Evolutionary conservation across 148 eudicot species (phyloP), one percentile per base, ranked within the genome.

Genomic region (Heliamphora exappendiculata): DNA sequence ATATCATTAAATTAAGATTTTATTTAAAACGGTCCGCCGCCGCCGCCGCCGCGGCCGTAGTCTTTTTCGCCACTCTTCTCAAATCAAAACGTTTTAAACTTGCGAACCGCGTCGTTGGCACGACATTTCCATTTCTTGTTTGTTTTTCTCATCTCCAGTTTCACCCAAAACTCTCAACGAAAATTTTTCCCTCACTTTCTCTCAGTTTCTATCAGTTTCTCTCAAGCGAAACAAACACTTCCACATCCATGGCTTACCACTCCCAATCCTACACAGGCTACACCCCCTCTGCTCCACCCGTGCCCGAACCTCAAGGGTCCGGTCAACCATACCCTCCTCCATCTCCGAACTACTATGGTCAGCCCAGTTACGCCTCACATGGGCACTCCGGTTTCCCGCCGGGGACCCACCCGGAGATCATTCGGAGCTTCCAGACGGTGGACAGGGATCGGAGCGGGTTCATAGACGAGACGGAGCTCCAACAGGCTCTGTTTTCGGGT

Each of bases 351-450:
- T 42, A 29, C 69, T 4, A 24, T 70, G 22, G 73, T 1, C 84
- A 82, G 44, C 1, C 64, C 47, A 71, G 29, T 47, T 58, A 75
- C 69, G 75, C 73, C 42, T 63, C 54, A 28, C 79, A 55, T 41
- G 87, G 82, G 78, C 77, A 59, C 69, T 51, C 50, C 50, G 76
- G 80, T 36, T 90, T 90, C 78, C 91, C 91, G 0, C 91, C 89
- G 24, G 94, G 92, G 36, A 87, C 90, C 7, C 84, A 90, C 84
- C 91, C 97, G 79, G 92, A 88, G 58, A 74, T 90, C 33, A 84
- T 92, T 75, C 86, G 94, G 73, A 87, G 88, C 76, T 92, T 88
- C 80, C 88, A 90, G 86, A 82, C 82, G 88, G 97, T 87, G 54
- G 97, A 92, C 64, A 84, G 79, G 62, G 91, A 91, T 73, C 79